phyloP scores from a whole-genome alignment of 176 grass and related monocot genomes.

The Saccharum officinarum region DNA sequence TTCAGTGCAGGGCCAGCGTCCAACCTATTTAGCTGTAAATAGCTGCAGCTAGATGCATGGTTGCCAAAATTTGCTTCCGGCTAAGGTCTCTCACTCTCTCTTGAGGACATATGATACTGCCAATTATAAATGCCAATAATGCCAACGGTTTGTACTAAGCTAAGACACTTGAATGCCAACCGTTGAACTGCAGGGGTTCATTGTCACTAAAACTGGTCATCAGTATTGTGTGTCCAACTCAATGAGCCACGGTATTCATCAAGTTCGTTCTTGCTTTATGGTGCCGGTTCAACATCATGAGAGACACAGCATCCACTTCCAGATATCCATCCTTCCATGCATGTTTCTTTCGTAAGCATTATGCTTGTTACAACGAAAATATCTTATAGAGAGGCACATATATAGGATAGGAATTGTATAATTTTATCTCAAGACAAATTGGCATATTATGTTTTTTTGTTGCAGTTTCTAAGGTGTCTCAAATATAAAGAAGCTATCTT shows the following conservation, averaged over 20 bases:
- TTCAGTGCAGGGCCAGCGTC: not conserved
- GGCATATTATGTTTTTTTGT: too few species aligned
- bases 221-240: not conserved
- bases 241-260: not conserved
- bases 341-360: not conserved
- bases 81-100: not conserved
- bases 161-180: constrained; percentile 7
- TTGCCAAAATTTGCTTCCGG: not conserved
- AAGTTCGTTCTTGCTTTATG: not conserved
- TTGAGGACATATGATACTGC: not conserved
- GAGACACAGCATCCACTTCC: not conserved
- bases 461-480: not conserved
- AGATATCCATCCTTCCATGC: not conserved
- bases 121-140: not conserved
- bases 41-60: not conserved
- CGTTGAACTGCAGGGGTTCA: not conserved
- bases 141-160: constrained; percentile 10
- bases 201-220: not conserved
- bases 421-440: not conserved
- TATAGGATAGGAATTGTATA: not conserved
- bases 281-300: constrained; percentile 16
- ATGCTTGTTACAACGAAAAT: not conserved
- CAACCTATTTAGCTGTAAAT: not conserved
- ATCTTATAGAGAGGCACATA: not conserved
- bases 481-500: not conserved